Conservation (phyloP, 208 protist species). For the Jaenimonas drosophilae region DNA sequence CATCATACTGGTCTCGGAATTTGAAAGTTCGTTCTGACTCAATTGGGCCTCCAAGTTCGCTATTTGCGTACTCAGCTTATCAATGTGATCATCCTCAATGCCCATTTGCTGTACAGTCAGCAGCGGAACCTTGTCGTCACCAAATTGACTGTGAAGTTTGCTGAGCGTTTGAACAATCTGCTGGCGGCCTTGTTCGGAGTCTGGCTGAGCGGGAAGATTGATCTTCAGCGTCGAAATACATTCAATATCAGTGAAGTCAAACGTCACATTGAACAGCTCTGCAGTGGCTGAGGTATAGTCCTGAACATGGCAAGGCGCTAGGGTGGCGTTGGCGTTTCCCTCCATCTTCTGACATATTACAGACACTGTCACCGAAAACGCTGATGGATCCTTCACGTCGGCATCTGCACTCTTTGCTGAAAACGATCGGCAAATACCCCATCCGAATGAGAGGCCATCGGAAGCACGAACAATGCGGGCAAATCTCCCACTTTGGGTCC, state of each 20-base stretch:
- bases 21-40: constrained; percentile 43
- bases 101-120: constrained; percentile 96
- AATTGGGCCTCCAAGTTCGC: constrained; percentile 80
- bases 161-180: constrained; percentile 75
- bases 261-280: constrained; percentile 77
- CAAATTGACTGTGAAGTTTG: constrained; percentile 62
- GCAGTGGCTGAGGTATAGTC: constrained; percentile 76
- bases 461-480: constrained; percentile 66
- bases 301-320: constrained; percentile 67
- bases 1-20: constrained; percentile 54
- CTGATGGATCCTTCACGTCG: constrained; percentile 45
- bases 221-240: constrained; percentile 65
- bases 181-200: constrained; percentile 60
- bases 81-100: constrained; percentile 80
- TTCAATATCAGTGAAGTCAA: constrained; percentile 77
- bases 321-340: constrained; percentile 16
- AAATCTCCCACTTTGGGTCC: constrained; percentile 94
- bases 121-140: constrained; percentile 69
- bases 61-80: constrained; percentile 74
- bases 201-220: constrained; percentile 64
- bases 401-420: constrained; percentile 41
- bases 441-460: constrained; percentile 68
- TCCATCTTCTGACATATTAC: constrained; percentile 80
- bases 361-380: constrained; percentile 56
- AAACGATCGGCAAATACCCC: constrained; percentile 78